Evolutionary conservation across 2,329 filamentous ascomycete species (phyloP).

Genomic region (Endoconidiophora laricicola): DNA sequence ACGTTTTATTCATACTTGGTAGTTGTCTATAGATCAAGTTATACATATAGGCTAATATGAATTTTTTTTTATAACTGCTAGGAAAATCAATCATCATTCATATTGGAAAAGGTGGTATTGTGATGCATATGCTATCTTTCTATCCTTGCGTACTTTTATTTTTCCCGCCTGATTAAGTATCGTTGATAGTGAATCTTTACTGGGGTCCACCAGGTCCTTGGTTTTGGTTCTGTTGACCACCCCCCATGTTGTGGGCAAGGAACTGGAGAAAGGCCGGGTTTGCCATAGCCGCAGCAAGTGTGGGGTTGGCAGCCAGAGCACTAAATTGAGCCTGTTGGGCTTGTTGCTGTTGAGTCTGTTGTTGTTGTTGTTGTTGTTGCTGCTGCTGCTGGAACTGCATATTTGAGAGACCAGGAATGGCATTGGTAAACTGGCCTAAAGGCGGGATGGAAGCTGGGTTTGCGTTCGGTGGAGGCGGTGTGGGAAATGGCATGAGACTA

Average conservation of each 20-base stretch:
- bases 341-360: constrained; percentile 20
- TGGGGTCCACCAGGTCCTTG: background rate
- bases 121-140: background rate
- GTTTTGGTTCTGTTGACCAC: background rate
- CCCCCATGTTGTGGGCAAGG: constrained; percentile 1
- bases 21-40: too few species aligned
- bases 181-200: background rate
- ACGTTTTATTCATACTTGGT: too few species aligned
- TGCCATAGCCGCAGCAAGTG: constrained; percentile 5
- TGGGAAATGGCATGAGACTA: constrained; percentile 3
- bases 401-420: background rate
- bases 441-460: constrained; percentile 2
- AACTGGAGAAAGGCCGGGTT: constrained; percentile 10
- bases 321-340: constrained; percentile 10
- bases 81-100: too few species aligned
- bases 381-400: constrained; percentile 13
- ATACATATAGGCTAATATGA: too few species aligned
- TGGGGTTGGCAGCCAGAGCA: background rate
- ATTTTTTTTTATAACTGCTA: too few species aligned
- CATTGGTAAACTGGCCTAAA: background rate
- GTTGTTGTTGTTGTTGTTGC: constrained; percentile 16
- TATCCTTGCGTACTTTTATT: background rate
- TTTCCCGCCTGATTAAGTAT: too few species aligned
- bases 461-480: constrained; percentile 6
- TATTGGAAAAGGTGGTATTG: too few species aligned